These are phyloP conservation scores for Kwoniella mangroviensis DNA, from an alignment of 768 basidiomycete genomes.

Conservation along the genomic window DNA sequence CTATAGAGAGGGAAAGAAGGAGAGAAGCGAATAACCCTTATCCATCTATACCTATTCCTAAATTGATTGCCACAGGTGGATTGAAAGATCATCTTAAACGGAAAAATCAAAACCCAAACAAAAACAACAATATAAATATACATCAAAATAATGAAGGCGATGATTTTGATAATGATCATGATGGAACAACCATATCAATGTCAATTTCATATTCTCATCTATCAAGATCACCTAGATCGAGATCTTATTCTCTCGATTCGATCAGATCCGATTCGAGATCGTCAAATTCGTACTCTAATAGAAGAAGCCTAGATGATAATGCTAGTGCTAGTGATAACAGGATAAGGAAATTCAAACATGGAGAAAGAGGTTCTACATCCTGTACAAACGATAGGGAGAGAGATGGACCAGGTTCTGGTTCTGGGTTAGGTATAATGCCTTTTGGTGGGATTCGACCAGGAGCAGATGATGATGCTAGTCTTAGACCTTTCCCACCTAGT, in stretches of 20 bases:
- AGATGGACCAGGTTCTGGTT: constrained; percentile 26
- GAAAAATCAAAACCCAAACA: background rate
- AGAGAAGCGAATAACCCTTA: constrained; percentile 51
- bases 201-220: constrained; percentile 15
- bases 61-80: constrained; percentile 3
- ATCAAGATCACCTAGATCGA: constrained; percentile 12
- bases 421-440: constrained; percentile 8
- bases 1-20: constrained; percentile 25
- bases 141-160: background rate
- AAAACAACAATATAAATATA: background rate
- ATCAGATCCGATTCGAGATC: background rate
- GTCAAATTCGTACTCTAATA: constrained; percentile 1
- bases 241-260: constrained; percentile 15
- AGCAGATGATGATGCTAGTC: constrained; percentile 92
- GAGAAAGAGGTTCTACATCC: constrained; percentile 12
- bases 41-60: constrained; percentile 42
- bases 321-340: background rate
- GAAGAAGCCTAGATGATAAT: constrained; percentile 8
- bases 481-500: constrained; percentile 87
- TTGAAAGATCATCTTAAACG: constrained; percentile 3
- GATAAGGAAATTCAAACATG: constrained; percentile 3
- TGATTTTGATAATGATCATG: constrained; percentile 1
- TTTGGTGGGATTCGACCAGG: constrained; percentile 8
- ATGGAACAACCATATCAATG: constrained; percentile 21
- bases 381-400: background rate